Base-by-base conservation (phyloP, 306 rosid species). In the Hippophae gyantsensis region DNA sequence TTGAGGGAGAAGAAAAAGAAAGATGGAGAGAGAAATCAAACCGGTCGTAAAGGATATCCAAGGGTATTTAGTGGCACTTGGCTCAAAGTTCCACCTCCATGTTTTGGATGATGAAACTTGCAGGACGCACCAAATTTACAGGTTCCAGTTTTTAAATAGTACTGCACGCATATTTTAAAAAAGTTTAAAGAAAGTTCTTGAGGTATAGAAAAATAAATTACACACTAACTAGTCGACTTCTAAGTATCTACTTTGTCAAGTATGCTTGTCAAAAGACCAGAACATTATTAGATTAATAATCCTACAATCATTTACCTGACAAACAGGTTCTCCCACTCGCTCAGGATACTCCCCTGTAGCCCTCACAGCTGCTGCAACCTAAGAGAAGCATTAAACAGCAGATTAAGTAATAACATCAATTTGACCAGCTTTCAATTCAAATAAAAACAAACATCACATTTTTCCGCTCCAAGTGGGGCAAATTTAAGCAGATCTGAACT, bases 71-170 rank as follows among this genome's bases (percentile, higher is more conserved):
- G 74, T 64, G 95, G 81, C 68, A 90, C 97, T 78, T 81, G 95
- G 57, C 82, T 76, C 63, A 89, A 70, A 67, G 73, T 81, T 69
- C 92, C 92, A 73, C 86, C 89, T 71, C 84, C 92, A 57, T 86
- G 76, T 77, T 79, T 85, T 2, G 95, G 97, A 74, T 89, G 95
- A 84, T 86, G 90, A 57, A 81, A 89, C 82, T 86, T 86, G 83
- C 97, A 86, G 65, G 95, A 86, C 54, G 95, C 95, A 23, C 92
- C 97, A 60, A 83, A 89, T 86, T 86, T 89, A 82, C 97, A 89
- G 57, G 86, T 75, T 72, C 89, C 85, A 69, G 95, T 89, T 61
- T 89, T 89, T 65, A 89, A 77, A 81, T 89, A 89, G 78, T 89
- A 83, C 95, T 89, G 84, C 58, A 43, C 67, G 72, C 62, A 72